Percentiles rank a stretch among this genome's conserved stretches.
Evolutionary conservation across 305 asterid species (phyloP).

Genomic region (Stenogyne calaminthoides): DNA sequence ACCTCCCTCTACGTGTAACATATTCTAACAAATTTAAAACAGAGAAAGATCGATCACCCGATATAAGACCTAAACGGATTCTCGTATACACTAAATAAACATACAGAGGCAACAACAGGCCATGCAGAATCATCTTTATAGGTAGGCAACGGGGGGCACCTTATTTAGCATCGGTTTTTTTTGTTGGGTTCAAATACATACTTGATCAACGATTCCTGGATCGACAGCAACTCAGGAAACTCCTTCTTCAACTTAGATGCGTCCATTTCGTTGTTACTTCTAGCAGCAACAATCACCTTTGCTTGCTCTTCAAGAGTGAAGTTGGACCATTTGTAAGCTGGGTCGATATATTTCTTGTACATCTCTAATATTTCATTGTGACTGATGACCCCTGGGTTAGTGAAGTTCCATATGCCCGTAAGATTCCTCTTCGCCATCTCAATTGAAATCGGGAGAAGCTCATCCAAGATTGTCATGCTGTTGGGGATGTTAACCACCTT

Average conservation of each 20-base stretch:
- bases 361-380: slow-evolving; percentile 89
- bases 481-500: slow-evolving; percentile 95
- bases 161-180: slow-evolving; percentile 56
- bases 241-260: slow-evolving; percentile 84
- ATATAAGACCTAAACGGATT: slow-evolving; percentile 6
- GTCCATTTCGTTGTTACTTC: slow-evolving; percentile 90
- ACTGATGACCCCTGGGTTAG: slow-evolving; percentile 90
- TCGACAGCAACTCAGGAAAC: slow-evolving; percentile 76
- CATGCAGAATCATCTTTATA: slow-evolving; percentile 25
- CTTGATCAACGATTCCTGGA: slow-evolving; percentile 87
- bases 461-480: slow-evolving; percentile 96
- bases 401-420: slow-evolving; percentile 93
- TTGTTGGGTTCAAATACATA: slow-evolving; percentile 80
- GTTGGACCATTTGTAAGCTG: slow-evolving; percentile 64
- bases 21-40: neutral
- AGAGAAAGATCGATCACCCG: neutral
- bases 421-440: slow-evolving; percentile 97
- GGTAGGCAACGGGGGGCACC: neutral
- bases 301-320: slow-evolving; percentile 95
- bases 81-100: slow-evolving; percentile 23
- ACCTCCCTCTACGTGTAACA: slow-evolving; percentile 12
- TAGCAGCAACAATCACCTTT: slow-evolving; percentile 85
- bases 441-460: slow-evolving; percentile 88
- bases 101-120: slow-evolving; percentile 9
- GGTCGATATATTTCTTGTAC: slow-evolving; percentile 76